Percentiles rank a stretch among this genome's conserved stretches.
These are phyloP conservation scores for Isatis lusitanica DNA, from an alignment of 441 rosid species.

Conservation along the genomic window DNA sequence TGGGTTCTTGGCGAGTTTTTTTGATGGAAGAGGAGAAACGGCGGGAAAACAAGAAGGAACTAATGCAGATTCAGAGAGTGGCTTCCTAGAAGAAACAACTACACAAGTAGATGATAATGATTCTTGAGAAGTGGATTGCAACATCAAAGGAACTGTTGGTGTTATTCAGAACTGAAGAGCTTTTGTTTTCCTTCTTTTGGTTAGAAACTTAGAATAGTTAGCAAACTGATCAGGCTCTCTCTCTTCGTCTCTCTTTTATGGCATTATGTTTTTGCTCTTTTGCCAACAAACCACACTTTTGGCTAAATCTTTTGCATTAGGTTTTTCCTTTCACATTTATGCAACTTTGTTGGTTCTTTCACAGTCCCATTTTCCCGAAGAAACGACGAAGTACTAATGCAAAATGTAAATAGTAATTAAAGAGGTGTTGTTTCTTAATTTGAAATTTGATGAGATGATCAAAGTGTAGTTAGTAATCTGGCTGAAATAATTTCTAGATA, in stretches of 20 bases:
- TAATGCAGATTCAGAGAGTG: conserved; percentile 31
- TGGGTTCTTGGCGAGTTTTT: conserved; percentile 25
- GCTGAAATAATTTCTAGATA: not conserved
- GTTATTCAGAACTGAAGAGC: conserved; percentile 5
- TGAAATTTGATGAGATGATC: not conserved
- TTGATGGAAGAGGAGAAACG: conserved; percentile 5
- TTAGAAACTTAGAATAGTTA: conserved; percentile 16
- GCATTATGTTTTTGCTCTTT: conserved; percentile 9
- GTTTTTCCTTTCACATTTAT: not conserved
- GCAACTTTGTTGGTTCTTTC: conserved; percentile 15
- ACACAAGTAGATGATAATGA: conserved; percentile 16
- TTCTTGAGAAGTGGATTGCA: conserved; percentile 32
- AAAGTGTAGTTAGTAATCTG: not conserved
- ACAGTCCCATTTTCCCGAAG: not conserved
- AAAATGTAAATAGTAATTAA: not conserved
- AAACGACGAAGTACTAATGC: not conserved
- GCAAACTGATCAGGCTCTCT: conserved; percentile 1
- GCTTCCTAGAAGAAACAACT: not conserved
- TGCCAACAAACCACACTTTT: not conserved
- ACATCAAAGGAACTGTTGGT: conserved; percentile 22
- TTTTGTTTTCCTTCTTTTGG: not conserved
- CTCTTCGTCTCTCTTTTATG: conserved; percentile 5
- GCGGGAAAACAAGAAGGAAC: not conserved
- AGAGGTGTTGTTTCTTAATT: not conserved
- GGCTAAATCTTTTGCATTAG: not conserved